Percentiles rank a stretch among this genome's conserved stretches.
phyloP scores from a whole-genome alignment of 371 early-diverging fungal genomes.

The Mortierella sp. region DNA sequence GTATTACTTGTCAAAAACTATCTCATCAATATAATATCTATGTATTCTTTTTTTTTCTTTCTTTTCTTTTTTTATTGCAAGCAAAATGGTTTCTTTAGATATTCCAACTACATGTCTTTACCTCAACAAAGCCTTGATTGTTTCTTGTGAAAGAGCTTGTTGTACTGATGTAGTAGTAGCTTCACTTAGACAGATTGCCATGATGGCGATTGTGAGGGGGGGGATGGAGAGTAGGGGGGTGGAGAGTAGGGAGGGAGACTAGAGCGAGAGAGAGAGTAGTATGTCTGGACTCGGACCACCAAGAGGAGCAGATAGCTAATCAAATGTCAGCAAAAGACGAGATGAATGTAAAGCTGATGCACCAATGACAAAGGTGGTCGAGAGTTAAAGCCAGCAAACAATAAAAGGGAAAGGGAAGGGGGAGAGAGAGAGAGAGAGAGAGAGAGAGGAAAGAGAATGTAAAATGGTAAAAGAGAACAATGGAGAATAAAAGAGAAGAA shows the following conservation, averaged over 20 bases:
- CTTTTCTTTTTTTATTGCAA: neutral
- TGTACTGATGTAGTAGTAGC: constrained; percentile 14
- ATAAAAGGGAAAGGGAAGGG: neutral
- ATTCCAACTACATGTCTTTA: constrained; percentile 15
- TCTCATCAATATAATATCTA: neutral
- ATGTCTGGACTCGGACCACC: constrained; percentile 6
- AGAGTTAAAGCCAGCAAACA: neutral
- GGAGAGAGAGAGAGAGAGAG: neutral
- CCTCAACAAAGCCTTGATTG: constrained; percentile 36
- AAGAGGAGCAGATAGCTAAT: constrained; percentile 7
- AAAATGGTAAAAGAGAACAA: neutral
- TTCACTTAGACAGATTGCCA: constrained; percentile 19
- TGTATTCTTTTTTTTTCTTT: neutral
- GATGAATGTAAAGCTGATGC: constrained; percentile 5
- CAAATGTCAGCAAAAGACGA: constrained; percentile 8
- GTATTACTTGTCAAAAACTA: neutral
- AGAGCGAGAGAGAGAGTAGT: neutral
- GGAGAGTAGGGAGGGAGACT: neutral
- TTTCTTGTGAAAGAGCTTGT: constrained; percentile 23
- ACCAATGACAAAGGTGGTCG: neutral
- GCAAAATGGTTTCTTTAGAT: neutral
- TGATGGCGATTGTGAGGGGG: constrained; percentile 5
- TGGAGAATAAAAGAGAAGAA: neutral
- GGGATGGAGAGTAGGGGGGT: neutral
- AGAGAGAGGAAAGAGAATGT: neutral